Percentiles rank a stretch among this genome's conserved stretches.
Evolutionary conservation across 1,284 basidiomycete genomes (phyloP).

Genomic region (Heterobasidion occidentale): DNA sequence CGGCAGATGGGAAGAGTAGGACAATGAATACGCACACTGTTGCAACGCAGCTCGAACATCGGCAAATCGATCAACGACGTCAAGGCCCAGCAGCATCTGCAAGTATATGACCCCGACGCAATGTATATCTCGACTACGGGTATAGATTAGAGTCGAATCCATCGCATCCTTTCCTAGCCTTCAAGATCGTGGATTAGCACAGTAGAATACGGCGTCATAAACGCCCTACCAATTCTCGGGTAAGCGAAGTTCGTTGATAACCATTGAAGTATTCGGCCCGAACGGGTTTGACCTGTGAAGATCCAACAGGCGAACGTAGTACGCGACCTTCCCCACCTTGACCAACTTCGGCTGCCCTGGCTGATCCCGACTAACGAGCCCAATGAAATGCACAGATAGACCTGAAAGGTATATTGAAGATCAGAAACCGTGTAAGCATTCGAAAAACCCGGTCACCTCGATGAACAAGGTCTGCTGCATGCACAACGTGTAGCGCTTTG

Average conservation of each 20-base stretch:
- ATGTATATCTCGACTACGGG: conserved; percentile 66
- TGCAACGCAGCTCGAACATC: conserved; percentile 25
- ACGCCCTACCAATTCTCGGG: conserved; percentile 53
- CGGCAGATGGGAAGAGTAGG: neutral
- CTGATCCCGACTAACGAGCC: conserved; percentile 42
- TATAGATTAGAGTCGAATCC: conserved; percentile 64
- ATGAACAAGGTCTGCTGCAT: conserved; percentile 56
- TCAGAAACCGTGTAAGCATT: neutral
- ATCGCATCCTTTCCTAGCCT: conserved; percentile 64
- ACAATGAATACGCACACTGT: conserved; percentile 5
- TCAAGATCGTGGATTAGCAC: neutral
- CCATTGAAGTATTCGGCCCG: conserved; percentile 28
- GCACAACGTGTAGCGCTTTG: conserved; percentile 55
- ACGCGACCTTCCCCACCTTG: conserved; percentile 59
- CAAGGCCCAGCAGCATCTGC: conserved; percentile 69
- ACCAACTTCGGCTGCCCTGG: conserved; percentile 46
- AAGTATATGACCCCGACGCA: conserved; percentile 64
- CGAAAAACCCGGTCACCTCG: conserved; percentile 18
- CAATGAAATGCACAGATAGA: conserved; percentile 48
- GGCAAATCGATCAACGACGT: conserved; percentile 42
- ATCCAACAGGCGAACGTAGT: conserved; percentile 57
- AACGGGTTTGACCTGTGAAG: conserved; percentile 71
- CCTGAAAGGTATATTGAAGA: conserved; percentile 13
- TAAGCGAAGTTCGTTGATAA: conserved; percentile 33
- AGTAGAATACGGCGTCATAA: neutral